Conservation (phyloP, 495 filamentous ascomycete genomes). For the Neurospora sp. region DNA sequence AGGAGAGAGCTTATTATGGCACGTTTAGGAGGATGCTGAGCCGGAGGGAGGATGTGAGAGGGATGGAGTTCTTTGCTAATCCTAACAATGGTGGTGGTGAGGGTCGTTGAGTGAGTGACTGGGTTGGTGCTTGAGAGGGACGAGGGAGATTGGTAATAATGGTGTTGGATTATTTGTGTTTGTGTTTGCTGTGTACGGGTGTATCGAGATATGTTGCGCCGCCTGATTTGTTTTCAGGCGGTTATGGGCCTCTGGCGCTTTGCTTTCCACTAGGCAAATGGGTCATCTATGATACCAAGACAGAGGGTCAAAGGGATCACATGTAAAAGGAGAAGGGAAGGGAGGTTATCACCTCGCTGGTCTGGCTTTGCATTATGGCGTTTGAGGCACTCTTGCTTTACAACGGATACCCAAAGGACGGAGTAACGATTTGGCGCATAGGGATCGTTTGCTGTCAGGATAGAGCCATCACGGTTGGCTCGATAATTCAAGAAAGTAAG, state of each 20-base stretch:
- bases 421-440: neutral
- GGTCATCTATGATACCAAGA: neutral
- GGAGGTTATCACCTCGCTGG: neutral
- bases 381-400: neutral
- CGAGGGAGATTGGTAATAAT: neutral
- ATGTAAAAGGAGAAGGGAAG: neutral
- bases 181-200: neutral
- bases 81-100: too few relatives aligned
- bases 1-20: neutral
- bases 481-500: neutral
- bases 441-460: neutral
- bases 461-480: neutral
- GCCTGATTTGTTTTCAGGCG: neutral
- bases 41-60: neutral
- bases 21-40: neutral
- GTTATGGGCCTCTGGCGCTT: neutral
- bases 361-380: neutral
- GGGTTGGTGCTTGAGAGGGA: neutral
- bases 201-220: neutral
- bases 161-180: neutral
- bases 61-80: neutral
- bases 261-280: neutral
- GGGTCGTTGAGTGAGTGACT: too few relatives aligned
- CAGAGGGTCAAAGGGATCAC: neutral
- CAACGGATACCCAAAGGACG: neutral